A percentile compares a stretch with the other conserved stretches of the same genome.
These are phyloP conservation scores for Botrytis hyacinthi DNA, from an alignment of 2,329 filamentous ascomycete genomes.

Conservation along the genomic window DNA sequence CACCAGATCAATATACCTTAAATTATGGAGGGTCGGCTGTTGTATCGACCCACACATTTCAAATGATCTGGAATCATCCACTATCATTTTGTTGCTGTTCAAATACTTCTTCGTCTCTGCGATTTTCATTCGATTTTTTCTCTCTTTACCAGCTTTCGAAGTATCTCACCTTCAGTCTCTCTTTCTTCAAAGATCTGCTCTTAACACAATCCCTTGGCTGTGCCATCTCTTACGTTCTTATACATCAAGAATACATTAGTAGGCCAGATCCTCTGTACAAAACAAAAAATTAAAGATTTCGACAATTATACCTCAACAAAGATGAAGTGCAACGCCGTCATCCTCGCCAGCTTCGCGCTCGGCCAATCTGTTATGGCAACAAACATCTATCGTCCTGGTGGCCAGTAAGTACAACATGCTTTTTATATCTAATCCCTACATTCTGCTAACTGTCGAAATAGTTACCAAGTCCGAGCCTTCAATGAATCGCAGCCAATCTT, in stretches of 20 bases:
- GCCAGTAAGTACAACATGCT: constrained; percentile 7
- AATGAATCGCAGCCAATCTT: neutral
- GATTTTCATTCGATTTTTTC: neutral
- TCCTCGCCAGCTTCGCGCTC: constrained; percentile 18
- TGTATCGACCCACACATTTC: constrained; percentile 5
- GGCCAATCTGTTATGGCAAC: constrained; percentile 20
- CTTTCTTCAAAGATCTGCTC: constrained; percentile 16
- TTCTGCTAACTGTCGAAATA: neutral
- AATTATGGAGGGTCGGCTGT: constrained; percentile 17
- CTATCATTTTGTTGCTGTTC: constrained; percentile 1
- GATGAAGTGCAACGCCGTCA: constrained; percentile 20
- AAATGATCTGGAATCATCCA: constrained; percentile 16
- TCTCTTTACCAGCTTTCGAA: constrained; percentile 16
- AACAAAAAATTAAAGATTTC: neutral
- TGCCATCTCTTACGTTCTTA: constrained; percentile 12
- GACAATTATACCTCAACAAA: neutral
- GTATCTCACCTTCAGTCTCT: constrained; percentile 18
- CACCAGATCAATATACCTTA: constrained; percentile 14
- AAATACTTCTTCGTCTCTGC: constrained; percentile 9
- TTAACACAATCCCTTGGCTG: constrained; percentile 15
- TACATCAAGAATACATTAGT: constrained; percentile 10
- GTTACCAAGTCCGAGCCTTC: constrained; percentile 1
- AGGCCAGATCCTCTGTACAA: constrained; percentile 16
- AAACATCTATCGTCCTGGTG: constrained; percentile 15
- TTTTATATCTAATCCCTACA: neutral